phyloP scores from a whole-genome alignment of 805 yeast species.

The Candida sithepensis region DNA sequence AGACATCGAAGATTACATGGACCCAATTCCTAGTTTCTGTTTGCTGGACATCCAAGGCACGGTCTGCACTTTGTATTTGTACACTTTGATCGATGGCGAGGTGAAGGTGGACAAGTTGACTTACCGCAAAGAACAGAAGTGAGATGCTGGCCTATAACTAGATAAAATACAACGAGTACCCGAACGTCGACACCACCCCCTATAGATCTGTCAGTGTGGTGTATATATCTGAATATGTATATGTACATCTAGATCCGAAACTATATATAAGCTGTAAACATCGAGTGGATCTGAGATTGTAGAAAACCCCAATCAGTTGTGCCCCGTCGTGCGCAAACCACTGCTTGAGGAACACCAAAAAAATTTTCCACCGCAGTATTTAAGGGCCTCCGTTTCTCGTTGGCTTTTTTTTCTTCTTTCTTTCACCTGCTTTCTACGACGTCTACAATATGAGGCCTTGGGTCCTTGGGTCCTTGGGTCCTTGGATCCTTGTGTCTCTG shows the following conservation, averaged over 20 bases:
- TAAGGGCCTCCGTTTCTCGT: slow-evolving; percentile 2
- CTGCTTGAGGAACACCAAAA: neutral
- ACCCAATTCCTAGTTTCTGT: slow-evolving; percentile 81
- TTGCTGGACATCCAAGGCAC: slow-evolving; percentile 80
- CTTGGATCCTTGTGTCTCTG: no score
- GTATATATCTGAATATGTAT: neutral
- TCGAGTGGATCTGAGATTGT: neutral
- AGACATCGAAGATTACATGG: slow-evolving; percentile 28
- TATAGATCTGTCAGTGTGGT: no score
- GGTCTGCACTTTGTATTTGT: slow-evolving; percentile 77
- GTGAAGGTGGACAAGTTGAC: slow-evolving; percentile 88
- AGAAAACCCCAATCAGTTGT: neutral
- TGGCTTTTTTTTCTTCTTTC: neutral
- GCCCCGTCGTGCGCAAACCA: neutral
- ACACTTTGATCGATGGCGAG: slow-evolving; percentile 74
- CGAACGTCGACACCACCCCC: no score
- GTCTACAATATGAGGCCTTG: no score
- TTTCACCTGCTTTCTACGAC: no score
- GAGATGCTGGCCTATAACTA: no score
- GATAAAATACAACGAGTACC: no score
- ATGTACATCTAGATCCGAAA: neutral
- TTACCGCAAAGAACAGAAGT: slow-evolving; percentile 47
- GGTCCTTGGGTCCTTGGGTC: no score
- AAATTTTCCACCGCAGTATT: neutral
- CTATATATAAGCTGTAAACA: neutral